Evolutionary conservation across 2,329 filamentous ascomycete species (phyloP), one percentile per base, ranked within the genome.

Genomic region (Septoria linicola): DNA sequence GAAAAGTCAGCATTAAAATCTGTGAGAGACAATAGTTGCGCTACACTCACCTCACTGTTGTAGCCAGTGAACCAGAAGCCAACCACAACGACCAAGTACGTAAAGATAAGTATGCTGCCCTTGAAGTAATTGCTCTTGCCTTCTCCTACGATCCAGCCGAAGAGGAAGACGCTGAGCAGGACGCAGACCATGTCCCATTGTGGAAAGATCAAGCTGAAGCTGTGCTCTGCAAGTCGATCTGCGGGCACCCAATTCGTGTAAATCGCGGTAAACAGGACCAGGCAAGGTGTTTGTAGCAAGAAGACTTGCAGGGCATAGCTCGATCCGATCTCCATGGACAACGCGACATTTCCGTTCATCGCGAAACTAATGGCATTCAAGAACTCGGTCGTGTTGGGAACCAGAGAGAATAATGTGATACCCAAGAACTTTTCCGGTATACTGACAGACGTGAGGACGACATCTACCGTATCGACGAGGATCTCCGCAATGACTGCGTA

Each of bases 51-150:
- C 21, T 80, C 73, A 57, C 79, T 77, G 56, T 75, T 79, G 66
- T 79, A 86, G 19, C 81, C 80, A 45, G 89, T 89, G 53, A 95
- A 87, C 72, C 89, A 97, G 75, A 95, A 99, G 1, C 93, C 93
- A 37, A 89, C 82, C 21, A 96, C 76, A 41, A 99, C 89, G 21
- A 97, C 93, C 19, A 97, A 72, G 69, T 99, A 99, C 27, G 89
- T 93, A 43, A 99, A 76, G 58, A 97, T 83, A 45, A 99, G 78
- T 62, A 97, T 96, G 59, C 89, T 95, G 44, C 93, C 93, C 76
- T 99, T 99, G 82, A 99, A 99, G 72, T 99, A 99, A 72, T 99
- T 99, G 76, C 91, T 97, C 82, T 99, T 99, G 34, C 93, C 93
- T 73, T 99, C 93, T 44, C 92, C 89, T 63, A 97, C 95, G 77